Evolutionary conservation across 345 rosid genomes (phyloP), one percentile per base, ranked within the genome.

Genomic region (Salix caprea): DNA sequence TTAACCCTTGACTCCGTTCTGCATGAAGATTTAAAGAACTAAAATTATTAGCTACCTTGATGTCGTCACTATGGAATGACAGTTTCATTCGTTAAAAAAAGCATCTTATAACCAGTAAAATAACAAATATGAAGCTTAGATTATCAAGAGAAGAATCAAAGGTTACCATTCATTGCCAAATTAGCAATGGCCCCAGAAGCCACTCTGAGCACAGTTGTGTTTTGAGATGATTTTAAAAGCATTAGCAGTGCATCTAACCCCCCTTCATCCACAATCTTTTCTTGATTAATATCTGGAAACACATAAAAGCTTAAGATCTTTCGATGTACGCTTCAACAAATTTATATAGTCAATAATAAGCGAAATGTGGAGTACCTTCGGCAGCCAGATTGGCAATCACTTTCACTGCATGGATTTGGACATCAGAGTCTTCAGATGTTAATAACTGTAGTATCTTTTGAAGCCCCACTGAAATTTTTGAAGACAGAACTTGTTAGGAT

Each of bases 151-250:
- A 48, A 71, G 23, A 21, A 76, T 42, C 71, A 46, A 58, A 28
- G 50, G 80, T 77, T 85, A 94, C 98, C 97, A 40, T 92, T 94
- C 98, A 94, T 94, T 69, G 98, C 97, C 82, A 94, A 86, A 85
- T 94, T 94, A 58, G 98, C 98, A 70, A 94, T 88, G 77, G 98
- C 98, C 52, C 98, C 98, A 28, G 97, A 90, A 80, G 98, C 97
- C 85, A 94, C 98, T 86, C 97, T 84, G 70, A 92, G 94, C 71
- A 94, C 88, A 52, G 98, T 92, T 62, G 91, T 70, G 66, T 89
- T 91, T 56, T 86, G 86, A 61, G 98, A 92, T 50, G 92, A 84
- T 76, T 81, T 88, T 69, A 92, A 74, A 79, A 95, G 86, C 80
- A 76, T 80, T 73, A 92, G 94, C 80, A 95, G 76, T 58, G 94